Conservation (phyloP, 768 basidiomycete species). For the Termitomyces sp. region DNA sequence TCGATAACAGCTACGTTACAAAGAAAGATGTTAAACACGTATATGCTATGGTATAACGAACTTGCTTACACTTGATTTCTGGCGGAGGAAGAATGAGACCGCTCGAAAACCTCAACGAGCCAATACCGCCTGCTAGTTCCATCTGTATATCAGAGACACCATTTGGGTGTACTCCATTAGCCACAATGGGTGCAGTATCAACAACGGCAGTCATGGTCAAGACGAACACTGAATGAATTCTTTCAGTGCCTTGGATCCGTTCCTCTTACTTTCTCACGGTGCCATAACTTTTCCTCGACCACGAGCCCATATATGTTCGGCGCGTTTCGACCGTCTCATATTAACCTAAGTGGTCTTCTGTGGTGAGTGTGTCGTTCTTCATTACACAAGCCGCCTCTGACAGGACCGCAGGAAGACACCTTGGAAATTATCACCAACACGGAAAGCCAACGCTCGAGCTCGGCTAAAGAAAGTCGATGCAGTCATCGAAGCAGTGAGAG, state of each 20-base stretch:
- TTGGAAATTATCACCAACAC: slow-evolving; percentile 86
- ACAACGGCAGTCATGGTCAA: slow-evolving; percentile 44
- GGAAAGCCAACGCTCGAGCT: slow-evolving; percentile 87
- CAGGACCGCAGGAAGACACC: slow-evolving; percentile 75
- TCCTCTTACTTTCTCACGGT: slow-evolving; percentile 25
- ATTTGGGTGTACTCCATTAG: slow-evolving; percentile 37
- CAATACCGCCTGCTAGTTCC: slow-evolving; percentile 25
- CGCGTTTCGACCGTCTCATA: slow-evolving; percentile 70
- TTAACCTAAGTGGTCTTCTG: slow-evolving; percentile 71
- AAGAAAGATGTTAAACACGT: not conserved
- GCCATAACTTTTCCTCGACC: slow-evolving; percentile 17
- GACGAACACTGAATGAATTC: slow-evolving; percentile 16
- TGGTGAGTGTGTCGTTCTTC: slow-evolving; percentile 50
- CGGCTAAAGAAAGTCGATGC: slow-evolving; percentile 90
- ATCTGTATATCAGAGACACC: slow-evolving; percentile 38
- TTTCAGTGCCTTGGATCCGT: not conserved
- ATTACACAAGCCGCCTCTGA: not conserved
- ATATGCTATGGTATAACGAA: slow-evolving; percentile 33
- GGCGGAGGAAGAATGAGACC: slow-evolving; percentile 95
- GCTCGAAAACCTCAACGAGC: slow-evolving; percentile 55
- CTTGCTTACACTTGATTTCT: slow-evolving; percentile 81
- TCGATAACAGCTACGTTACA: slow-evolving; percentile 77
- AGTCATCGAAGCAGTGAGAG: slow-evolving; percentile 83
- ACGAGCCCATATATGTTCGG: slow-evolving; percentile 63
- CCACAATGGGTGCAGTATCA: slow-evolving; percentile 18